Conservation (phyloP, 208 protist species). For the Wallacemonas collosoma region DNA sequence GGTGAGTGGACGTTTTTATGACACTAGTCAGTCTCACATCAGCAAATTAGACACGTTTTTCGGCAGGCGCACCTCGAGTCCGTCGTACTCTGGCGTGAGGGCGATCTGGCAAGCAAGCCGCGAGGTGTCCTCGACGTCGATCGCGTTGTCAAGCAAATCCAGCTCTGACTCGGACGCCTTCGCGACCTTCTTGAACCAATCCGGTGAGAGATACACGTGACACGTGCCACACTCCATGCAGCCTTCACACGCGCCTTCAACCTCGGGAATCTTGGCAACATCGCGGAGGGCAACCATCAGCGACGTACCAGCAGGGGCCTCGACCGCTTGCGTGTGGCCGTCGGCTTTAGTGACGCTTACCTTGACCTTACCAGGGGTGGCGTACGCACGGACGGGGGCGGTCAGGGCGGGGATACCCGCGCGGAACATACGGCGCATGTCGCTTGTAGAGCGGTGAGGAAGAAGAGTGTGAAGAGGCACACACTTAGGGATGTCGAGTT, state of each 20-base stretch:
- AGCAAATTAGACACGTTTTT: constrained; percentile 46
- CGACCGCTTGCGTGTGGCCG: constrained; percentile 38
- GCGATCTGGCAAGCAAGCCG: constrained; percentile 79
- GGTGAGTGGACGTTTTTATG: too few species aligned
- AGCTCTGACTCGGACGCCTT: constrained; percentile 79
- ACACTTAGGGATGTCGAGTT: too few species aligned
- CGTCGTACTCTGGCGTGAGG: constrained; percentile 58
- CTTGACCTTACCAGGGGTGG: constrained; percentile 22
- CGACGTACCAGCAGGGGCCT: constrained; percentile 56
- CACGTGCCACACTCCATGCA: constrained; percentile 95
- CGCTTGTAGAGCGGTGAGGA: too few species aligned
- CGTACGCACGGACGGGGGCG: background rate
- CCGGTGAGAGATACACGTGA: constrained; percentile 90
- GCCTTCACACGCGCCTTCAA: constrained; percentile 94
- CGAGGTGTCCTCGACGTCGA: constrained; percentile 59
- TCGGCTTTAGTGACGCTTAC: constrained; percentile 1
- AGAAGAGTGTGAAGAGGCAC: too few species aligned
- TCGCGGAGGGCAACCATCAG: constrained; percentile 92
- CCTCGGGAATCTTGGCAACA: constrained; percentile 85
- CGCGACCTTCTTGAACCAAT: constrained; percentile 76
- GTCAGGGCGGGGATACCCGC: too few species aligned
- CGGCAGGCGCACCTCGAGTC: constrained; percentile 65
- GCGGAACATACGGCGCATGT: too few species aligned
- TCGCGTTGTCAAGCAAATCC: constrained; percentile 82
- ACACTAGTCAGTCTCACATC: constrained; percentile 7